Evolutionary conservation across 306 rosid genomes (phyloP).

Genomic region (Styphnolobium japonicum): DNA sequence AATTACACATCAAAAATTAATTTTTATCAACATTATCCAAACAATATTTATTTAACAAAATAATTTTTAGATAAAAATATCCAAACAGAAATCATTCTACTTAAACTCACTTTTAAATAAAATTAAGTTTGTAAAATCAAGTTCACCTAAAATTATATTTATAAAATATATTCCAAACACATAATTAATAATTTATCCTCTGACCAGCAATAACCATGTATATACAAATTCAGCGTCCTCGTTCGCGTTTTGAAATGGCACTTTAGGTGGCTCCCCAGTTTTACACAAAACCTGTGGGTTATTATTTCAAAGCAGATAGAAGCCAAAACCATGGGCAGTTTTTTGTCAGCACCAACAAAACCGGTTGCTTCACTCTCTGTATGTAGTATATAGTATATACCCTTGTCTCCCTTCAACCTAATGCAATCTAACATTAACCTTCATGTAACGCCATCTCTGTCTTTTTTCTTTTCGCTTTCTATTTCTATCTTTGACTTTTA

Average conservation of each 20-base stretch:
- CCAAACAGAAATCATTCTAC: too few relatives aligned
- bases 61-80: too few relatives aligned
- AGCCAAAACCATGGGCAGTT: conserved; percentile 92
- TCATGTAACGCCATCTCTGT: background rate
- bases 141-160: too few relatives aligned
- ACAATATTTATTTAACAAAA: too few relatives aligned
- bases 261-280: conserved; percentile 11
- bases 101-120: too few relatives aligned
- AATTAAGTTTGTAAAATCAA: too few relatives aligned
- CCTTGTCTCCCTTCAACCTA: background rate
- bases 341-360: conserved; percentile 40
- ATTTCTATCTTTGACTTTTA: conserved; percentile 11
- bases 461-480: background rate
- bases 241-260: conserved; percentile 15
- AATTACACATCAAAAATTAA: too few relatives aligned
- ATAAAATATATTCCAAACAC: too few relatives aligned
- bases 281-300: conserved; percentile 42
- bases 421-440: background rate
- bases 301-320: conserved; percentile 11
- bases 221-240: background rate
- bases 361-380: conserved; percentile 45
- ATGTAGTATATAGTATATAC: conserved; percentile 12
- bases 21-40: too few relatives aligned
- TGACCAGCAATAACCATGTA: background rate
- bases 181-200: too few relatives aligned